Evolutionary conservation across 2,329 filamentous ascomycete species (phyloP).

Genomic region (Diaporthe vexans): DNA sequence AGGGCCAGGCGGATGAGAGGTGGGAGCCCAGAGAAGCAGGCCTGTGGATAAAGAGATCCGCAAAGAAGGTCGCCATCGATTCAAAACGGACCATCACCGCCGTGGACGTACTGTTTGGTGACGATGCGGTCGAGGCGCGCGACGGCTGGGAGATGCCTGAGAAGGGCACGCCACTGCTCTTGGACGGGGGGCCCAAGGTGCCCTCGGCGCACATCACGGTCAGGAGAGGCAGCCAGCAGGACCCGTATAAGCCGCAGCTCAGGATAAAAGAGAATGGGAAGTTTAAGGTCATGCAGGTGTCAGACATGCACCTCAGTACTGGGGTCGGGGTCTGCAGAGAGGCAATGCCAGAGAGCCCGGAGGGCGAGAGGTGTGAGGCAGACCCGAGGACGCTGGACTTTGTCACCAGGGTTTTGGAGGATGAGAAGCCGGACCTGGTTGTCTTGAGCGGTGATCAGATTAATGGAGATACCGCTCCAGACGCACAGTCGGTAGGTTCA

Average conservation of each 20-base stretch:
- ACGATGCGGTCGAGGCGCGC: constrained; percentile 91
- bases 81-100: constrained; percentile 82
- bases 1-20: constrained; percentile 68
- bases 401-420: constrained; percentile 84
- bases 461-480: constrained; percentile 92
- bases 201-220: constrained; percentile 83
- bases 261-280: constrained; percentile 89
- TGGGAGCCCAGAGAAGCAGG: constrained; percentile 86
- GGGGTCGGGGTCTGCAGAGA: constrained; percentile 89
- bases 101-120: constrained; percentile 88
- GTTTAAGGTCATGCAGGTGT: constrained; percentile 97
- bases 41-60: constrained; percentile 85
- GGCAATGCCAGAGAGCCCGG: constrained; percentile 79
- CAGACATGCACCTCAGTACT: constrained; percentile 95
- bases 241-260: constrained; percentile 77
- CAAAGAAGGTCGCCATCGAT: constrained; percentile 80
- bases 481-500: constrained; percentile 82
- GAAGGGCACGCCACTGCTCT: constrained; percentile 78
- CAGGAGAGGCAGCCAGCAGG: constrained; percentile 76
- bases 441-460: constrained; percentile 95
- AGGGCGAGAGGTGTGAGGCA: constrained; percentile 87
- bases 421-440: constrained; percentile 94
- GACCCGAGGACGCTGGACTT: constrained; percentile 94
- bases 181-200: constrained; percentile 73
- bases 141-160: constrained; percentile 80